Percentiles rank a stretch among this genome's conserved stretches.
These are phyloP conservation scores for Medicago truncatula DNA, from an alignment of 306 rosid genomes.

Conservation along the genomic window DNA sequence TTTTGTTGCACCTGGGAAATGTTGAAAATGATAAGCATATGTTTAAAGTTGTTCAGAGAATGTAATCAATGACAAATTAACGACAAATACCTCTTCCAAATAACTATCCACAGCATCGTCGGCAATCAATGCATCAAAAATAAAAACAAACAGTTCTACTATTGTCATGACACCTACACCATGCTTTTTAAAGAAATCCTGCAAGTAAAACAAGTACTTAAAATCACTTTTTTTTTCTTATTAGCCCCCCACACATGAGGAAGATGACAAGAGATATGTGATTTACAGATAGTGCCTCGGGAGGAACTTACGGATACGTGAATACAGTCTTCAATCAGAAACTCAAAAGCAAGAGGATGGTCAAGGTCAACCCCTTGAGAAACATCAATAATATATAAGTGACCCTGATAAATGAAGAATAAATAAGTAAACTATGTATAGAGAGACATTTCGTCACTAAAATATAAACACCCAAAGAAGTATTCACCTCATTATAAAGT, in stretches of 20 bases:
- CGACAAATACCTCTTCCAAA: conserved; percentile 72
- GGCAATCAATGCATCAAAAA: conserved; percentile 80
- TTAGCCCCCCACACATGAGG: conserved; percentile 8
- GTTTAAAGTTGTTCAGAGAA: conserved; percentile 35
- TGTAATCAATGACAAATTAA: background rate
- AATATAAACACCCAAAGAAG: conserved; percentile 10
- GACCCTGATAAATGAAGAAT: conserved; percentile 65
- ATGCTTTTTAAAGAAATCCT: conserved; percentile 84
- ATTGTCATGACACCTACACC: conserved; percentile 96
- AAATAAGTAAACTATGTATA: conserved; percentile 28
- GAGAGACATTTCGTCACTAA: conserved; percentile 20
- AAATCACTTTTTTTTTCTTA: conserved; percentile 15
- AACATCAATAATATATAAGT: conserved; percentile 85
- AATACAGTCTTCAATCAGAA: conserved; percentile 79
- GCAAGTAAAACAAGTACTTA: conserved; percentile 42
- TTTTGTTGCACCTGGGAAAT: conserved; percentile 66
- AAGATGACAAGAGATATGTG: conserved; percentile 6
- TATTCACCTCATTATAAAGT: conserved; percentile 78
- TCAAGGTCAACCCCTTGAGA: conserved; percentile 96
- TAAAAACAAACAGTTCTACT: conserved; percentile 84
- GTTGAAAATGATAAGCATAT: conserved; percentile 13
- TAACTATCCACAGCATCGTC: conserved; percentile 79
- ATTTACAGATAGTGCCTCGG: background rate
- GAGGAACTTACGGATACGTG: conserved; percentile 77
- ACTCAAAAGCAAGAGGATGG: conserved; percentile 86